Base-by-base conservation (phyloP, 1,139 yeast species). In the Candida mesenterica region DNA sequence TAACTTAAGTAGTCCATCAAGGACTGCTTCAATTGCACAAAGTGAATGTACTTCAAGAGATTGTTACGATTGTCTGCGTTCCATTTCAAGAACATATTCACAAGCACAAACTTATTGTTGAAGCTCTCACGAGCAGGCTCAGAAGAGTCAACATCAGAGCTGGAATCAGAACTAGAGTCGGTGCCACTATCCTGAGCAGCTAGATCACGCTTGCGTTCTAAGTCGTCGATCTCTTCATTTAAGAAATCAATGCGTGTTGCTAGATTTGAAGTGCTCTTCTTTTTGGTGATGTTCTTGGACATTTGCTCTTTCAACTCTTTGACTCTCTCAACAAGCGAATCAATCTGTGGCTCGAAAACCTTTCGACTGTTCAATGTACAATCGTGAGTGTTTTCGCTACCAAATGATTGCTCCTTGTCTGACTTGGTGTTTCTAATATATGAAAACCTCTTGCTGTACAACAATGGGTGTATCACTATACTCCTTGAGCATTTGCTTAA, bases 11-110 rank as follows among this genome's bases (percentile, higher is more conserved):
- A 68, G 37, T 63, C 62, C 16, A 44, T 39, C 35, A 65, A 46
- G 22, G 50, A 48, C 22, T 57, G 48, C 29, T 50, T 53, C 31
- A 65, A 46, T 29, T 63, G 65, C 12, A 68, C 68, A 40, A 62
- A 66, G 45, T 68, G 72, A 33, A 69, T 45, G 45, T 68, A 70
- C 43, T 61, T 65, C 41, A 63, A 49, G 7, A 68, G 44, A 15
- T 50, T 44, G 38, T 71, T 65, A 19, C 76, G 46, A 38, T 64
- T 67, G 12, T 52, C 43, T 28, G 58, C 57, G 43, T 70, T 70
- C 75, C 75, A 71, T 42, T 69, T 70, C 30, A 69, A 51, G 28
- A 66, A 55, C 72, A 67, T 68, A 30, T 65, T 58, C 19, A 67
- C 56, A 20, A 68, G 52, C 2, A 68, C 53, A 41, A 71, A 70